Conservation (phyloP, 805 yeast species). For the Ogataea corticis region DNA sequence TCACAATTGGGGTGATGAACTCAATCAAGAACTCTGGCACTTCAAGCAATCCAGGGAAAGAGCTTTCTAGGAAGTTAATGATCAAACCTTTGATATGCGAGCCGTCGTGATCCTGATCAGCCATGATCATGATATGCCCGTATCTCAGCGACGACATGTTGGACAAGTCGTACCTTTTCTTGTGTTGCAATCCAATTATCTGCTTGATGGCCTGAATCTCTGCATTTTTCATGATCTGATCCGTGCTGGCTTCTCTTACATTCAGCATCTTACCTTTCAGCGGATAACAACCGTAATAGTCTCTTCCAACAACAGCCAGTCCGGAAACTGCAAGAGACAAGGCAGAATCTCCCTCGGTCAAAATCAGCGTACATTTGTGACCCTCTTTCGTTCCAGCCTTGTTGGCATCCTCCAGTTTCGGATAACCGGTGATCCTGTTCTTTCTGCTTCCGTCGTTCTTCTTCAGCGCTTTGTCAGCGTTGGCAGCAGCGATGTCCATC, state of each 20-base stretch:
- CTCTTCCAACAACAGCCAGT: slow-evolving; percentile 91
- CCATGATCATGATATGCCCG: slow-evolving; percentile 98
- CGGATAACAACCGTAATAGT: slow-evolving; percentile 93
- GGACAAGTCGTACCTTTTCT: slow-evolving; percentile 64
- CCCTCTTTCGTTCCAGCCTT: slow-evolving; percentile 95
- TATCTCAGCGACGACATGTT: slow-evolving; percentile 77
- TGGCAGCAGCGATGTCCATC: slow-evolving; percentile 78
- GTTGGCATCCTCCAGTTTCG: slow-evolving; percentile 92
- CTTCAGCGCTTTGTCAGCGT: slow-evolving; percentile 83
- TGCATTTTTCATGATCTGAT: slow-evolving; percentile 87
- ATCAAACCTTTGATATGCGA: slow-evolving; percentile 95
- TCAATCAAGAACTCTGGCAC: slow-evolving; percentile 91
- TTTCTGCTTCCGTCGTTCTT: slow-evolving; percentile 87
- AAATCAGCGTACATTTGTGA: slow-evolving; percentile 83
- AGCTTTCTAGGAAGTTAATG: slow-evolving; percentile 87
- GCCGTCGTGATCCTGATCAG: slow-evolving; percentile 99
- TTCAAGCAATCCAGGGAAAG: slow-evolving; percentile 89
- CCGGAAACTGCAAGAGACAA: slow-evolving; percentile 90
- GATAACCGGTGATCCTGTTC: slow-evolving; percentile 82
- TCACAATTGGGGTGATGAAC: slow-evolving; percentile 94
- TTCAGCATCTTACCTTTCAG: slow-evolving; percentile 91
- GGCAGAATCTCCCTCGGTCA: slow-evolving; percentile 98
- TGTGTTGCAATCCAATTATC: slow-evolving; percentile 94
- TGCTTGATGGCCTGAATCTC: slow-evolving; percentile 95
- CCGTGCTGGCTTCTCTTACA: slow-evolving; percentile 96